Conservation (phyloP, 495 filamentous ascomycete genomes). For the Staphylotrichum longicolle region DNA sequence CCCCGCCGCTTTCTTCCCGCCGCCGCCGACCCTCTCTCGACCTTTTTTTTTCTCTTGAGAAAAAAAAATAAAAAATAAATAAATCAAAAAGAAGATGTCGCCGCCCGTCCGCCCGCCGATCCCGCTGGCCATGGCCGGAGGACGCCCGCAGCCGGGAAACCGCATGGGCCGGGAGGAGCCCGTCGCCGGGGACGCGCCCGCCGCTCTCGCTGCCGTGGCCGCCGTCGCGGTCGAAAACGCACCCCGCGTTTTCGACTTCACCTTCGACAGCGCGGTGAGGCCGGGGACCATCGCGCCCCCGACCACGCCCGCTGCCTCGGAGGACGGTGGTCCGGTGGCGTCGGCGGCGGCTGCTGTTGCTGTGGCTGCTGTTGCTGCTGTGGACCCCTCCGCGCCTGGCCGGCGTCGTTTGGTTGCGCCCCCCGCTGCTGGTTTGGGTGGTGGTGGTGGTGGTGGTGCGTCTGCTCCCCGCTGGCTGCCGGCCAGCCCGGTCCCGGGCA, state of each 20-base stretch:
- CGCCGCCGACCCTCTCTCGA: background rate
- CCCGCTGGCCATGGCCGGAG: conserved; percentile 17
- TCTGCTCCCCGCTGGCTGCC: background rate
- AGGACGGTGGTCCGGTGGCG: background rate
- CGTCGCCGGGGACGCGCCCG: background rate
- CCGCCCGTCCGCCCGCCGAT: background rate
- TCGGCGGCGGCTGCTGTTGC: background rate
- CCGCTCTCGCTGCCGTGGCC: background rate
- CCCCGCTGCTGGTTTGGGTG: background rate
- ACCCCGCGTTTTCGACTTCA: conserved; percentile 2
- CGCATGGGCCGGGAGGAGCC: background rate
- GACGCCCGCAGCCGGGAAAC: conserved; percentile 15
- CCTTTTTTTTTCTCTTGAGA: conserved; percentile 4
- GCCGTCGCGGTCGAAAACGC: background rate
- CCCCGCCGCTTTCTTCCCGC: background rate
- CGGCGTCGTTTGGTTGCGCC: background rate
- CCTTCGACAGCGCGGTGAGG: conserved; percentile 7
- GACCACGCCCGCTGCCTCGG: background rate
- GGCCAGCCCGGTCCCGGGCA: background rate
- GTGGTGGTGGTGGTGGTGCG: too few species aligned
- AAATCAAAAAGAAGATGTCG: conserved; percentile 1
- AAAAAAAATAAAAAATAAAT: conserved; percentile 11
- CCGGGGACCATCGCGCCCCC: background rate
- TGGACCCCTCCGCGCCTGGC: background rate
- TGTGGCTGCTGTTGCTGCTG: background rate